A percentile compares a stretch with the other conserved stretches of the same genome.
phyloP scores from a whole-genome alignment of 192 early-diverging fungal genomes.

The Coemansia sp. region DNA sequence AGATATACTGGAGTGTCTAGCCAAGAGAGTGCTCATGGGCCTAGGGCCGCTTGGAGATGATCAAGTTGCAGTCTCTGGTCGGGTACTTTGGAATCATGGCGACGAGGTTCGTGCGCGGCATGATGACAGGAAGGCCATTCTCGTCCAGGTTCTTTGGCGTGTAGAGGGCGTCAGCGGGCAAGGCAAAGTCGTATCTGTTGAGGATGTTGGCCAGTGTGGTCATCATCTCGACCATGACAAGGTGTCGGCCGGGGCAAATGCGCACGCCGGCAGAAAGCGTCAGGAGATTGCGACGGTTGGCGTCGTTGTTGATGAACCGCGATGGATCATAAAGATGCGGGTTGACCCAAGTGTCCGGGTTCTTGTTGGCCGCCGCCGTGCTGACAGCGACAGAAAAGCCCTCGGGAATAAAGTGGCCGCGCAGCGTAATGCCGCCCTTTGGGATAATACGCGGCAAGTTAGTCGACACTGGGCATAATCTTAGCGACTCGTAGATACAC shows the following conservation, averaged over 20 bases:
- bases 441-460: conserved; percentile 41
- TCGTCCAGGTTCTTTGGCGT: conserved; percentile 21
- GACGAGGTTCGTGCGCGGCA: conserved; percentile 40
- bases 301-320: conserved; percentile 26
- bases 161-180: conserved; percentile 27
- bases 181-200: conserved; percentile 35
- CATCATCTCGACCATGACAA: conserved; percentile 42
- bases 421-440: conserved; percentile 32
- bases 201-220: conserved; percentile 48
- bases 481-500: conserved; percentile 42
- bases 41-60: conserved; percentile 24
- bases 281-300: conserved; percentile 35
- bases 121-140: conserved; percentile 27
- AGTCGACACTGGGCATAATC: conserved; percentile 38
- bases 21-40: neutral
- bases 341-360: conserved; percentile 28
- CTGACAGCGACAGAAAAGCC: conserved; percentile 31
- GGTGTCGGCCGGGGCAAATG: conserved; percentile 39
- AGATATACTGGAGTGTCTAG: neutral
- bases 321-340: conserved; percentile 31
- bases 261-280: conserved; percentile 42
- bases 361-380: conserved; percentile 30
- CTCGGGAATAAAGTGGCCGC: conserved; percentile 31
- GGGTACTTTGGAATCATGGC: conserved; percentile 41
- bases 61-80: conserved; percentile 30